These are phyloP conservation scores for Pachyrhizus erosus DNA, from an alignment of 306 rosid genomes.

Conservation along the genomic window DNA sequence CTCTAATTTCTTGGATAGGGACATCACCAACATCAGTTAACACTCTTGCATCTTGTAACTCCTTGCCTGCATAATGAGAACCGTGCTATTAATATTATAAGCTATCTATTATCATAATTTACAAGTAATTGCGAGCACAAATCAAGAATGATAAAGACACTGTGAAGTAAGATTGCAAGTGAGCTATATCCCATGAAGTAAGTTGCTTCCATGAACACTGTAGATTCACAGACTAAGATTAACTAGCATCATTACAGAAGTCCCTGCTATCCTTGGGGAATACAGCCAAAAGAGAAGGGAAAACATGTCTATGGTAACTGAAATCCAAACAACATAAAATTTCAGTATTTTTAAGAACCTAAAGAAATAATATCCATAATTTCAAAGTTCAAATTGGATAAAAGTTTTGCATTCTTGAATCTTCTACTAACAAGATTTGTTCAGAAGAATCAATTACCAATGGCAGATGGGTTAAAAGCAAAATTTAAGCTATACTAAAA, in stretches of 20 bases:
- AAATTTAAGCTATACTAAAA: not conserved
- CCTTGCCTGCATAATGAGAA: slow-evolving; percentile 67
- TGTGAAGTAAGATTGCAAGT: slow-evolving; percentile 1
- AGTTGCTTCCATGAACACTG: not conserved
- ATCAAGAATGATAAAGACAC: slow-evolving; percentile 5
- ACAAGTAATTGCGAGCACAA: slow-evolving; percentile 7
- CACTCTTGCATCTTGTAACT: slow-evolving; percentile 78
- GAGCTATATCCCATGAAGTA: slow-evolving; percentile 22
- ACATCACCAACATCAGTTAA: slow-evolving; percentile 96
- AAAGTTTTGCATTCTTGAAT: not conserved
- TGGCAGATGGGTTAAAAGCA: slow-evolving; percentile 7
- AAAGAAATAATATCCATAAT: not conserved
- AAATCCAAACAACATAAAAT: slow-evolving; percentile 6
- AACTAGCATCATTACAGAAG: not conserved
- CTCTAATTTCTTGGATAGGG: slow-evolving; percentile 94
- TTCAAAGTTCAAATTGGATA: not conserved
- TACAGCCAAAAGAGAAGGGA: slow-evolving; percentile 8
- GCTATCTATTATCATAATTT: slow-evolving; percentile 17
- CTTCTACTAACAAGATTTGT: not conserved
- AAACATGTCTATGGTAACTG: slow-evolving; percentile 11
- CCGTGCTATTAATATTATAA: slow-evolving; percentile 27
- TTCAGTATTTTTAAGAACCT: not conserved
- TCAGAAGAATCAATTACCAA: not conserved
- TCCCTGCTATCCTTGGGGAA: not conserved
- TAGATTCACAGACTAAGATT: not conserved